Conservation (phyloP, 179 eudicot species). For the Dionaea muscipula region DNA sequence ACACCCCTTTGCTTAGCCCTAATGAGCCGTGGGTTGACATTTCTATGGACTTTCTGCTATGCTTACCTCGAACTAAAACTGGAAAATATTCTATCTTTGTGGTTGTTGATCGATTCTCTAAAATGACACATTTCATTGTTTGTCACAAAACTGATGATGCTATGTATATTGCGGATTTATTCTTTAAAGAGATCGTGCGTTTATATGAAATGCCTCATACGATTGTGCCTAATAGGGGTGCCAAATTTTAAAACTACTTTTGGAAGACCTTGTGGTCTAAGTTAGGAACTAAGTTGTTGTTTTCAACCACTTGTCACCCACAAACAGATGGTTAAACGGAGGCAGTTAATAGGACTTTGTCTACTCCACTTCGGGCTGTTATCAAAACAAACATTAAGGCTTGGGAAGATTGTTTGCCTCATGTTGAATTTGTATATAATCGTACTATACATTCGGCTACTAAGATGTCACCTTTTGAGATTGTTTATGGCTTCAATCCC, state of each 20-base stretch:
- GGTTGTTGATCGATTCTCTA: background rate
- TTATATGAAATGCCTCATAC: background rate
- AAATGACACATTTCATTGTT: conserved; percentile 1
- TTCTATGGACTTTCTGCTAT: background rate
- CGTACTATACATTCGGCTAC: background rate
- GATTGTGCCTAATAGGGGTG: background rate
- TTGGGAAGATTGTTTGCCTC: too few relatives aligned
- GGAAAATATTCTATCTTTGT: background rate
- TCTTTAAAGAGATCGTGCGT: background rate
- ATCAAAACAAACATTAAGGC: too few relatives aligned
- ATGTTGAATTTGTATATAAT: background rate
- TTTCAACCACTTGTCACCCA: background rate
- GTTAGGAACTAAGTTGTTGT: background rate
- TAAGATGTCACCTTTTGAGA: background rate
- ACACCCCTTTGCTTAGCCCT: background rate
- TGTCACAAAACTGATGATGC: background rate
- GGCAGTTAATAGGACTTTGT: background rate
- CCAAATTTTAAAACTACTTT: background rate
- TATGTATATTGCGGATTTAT: background rate
- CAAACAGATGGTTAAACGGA: background rate
- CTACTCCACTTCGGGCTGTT: too few relatives aligned
- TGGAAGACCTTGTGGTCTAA: background rate
- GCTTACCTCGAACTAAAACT: background rate
- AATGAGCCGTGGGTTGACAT: background rate
- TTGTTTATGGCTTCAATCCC: background rate